These are phyloP conservation scores for Apiotrichum siamense DNA, from an alignment of 1,284 basidiomycete genomes.

Conservation along the genomic window DNA sequence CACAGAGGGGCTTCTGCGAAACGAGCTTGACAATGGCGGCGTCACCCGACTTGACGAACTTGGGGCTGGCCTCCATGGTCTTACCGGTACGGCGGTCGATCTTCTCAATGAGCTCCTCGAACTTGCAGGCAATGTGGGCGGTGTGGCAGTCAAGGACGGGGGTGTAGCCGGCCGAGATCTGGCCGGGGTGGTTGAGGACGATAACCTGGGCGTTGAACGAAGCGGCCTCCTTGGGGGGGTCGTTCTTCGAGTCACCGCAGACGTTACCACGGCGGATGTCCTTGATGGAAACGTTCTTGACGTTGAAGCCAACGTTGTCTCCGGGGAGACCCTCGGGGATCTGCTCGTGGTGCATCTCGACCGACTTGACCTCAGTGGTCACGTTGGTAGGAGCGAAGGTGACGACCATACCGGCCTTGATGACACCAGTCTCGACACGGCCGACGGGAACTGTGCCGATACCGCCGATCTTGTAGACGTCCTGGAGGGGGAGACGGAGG, in stretches of 20 bases:
- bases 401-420: slow-evolving; percentile 99
- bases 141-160: slow-evolving; percentile 99
- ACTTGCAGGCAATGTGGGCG: slow-evolving; percentile 99
- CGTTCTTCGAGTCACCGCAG: slow-evolving; percentile 98
- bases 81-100: slow-evolving; percentile 92
- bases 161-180: slow-evolving; percentile 78
- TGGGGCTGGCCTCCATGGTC: slow-evolving; percentile 62
- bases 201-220: slow-evolving; percentile 99
- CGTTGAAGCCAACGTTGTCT: slow-evolving; percentile 76
- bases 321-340: slow-evolving; percentile 90
- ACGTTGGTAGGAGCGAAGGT: slow-evolving; percentile 80
- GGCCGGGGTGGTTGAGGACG: slow-evolving; percentile 99
- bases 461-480: slow-evolving; percentile 99
- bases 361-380: slow-evolving; percentile 79
- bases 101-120: slow-evolving; percentile 95
- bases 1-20: slow-evolving; percentile 56
- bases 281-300: slow-evolving; percentile 99
- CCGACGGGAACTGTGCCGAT: slow-evolving; percentile 99
- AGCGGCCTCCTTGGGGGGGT: slow-evolving; percentile 97
- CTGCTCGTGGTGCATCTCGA: slow-evolving; percentile 99
- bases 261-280: slow-evolving; percentile 99
- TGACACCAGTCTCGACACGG: slow-evolving; percentile 99
- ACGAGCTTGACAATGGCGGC: slow-evolving; percentile 94
- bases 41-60: slow-evolving; percentile 95
- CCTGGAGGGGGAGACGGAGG: slow-evolving; percentile 99